phyloP scores from a whole-genome alignment of 2,329 filamentous ascomycete genomes.

The Talaromyces sp. region DNA sequence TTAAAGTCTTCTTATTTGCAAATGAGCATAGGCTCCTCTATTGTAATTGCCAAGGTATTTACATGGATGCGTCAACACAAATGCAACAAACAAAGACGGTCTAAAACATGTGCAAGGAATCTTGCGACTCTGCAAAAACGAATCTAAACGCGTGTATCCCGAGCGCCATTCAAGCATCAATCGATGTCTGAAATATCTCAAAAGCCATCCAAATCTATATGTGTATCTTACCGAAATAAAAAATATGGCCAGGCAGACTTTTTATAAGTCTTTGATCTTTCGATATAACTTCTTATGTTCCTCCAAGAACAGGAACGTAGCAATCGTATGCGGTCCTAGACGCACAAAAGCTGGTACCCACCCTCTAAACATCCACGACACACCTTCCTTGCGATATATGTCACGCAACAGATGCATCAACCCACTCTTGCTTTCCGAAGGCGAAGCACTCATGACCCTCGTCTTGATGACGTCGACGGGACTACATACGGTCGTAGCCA shows the following conservation, averaged over 20 bases:
- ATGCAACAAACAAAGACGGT: neutral
- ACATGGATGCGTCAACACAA: neutral
- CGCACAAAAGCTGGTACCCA: conserved; percentile 67
- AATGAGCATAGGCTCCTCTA: neutral
- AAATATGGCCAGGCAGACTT: neutral
- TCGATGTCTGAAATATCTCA: neutral
- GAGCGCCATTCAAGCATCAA: conserved; percentile 1
- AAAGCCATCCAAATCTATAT: neutral
- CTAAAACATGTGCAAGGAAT: neutral
- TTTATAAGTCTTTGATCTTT: conserved; percentile 28
- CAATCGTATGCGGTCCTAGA: conserved; percentile 63
- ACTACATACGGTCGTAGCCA: conserved; percentile 64
- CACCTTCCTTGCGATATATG: conserved; percentile 56
- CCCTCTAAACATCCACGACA: conserved; percentile 63
- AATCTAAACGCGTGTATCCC: conserved; percentile 9
- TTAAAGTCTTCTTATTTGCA: neutral
- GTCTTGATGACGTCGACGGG: conserved; percentile 67
- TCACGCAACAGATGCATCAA: conserved; percentile 51
- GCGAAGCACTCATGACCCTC: conserved; percentile 58
- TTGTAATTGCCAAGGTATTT: neutral
- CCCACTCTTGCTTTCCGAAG: conserved; percentile 39
- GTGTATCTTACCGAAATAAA: neutral
- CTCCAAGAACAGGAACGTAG: conserved; percentile 64
- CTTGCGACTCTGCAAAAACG: neutral
- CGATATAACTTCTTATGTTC: conserved; percentile 65